Conservation (phyloP, 768 basidiomycete species). For the Xerocomellus chrysenteron region DNA sequence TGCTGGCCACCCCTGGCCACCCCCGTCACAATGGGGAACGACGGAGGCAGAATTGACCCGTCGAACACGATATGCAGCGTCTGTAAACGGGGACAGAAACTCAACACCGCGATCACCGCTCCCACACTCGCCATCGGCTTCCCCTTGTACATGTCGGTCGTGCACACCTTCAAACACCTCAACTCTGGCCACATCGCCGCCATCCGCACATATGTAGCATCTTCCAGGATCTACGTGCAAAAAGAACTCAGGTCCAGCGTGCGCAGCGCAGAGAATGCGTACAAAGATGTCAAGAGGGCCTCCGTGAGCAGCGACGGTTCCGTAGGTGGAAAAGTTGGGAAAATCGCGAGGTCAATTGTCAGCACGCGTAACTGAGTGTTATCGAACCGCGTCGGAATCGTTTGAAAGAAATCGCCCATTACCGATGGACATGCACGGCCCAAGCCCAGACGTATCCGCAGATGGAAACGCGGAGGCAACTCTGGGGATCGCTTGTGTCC, state of each 20-base stretch:
- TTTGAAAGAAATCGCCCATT: background rate
- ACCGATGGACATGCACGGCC: too few relatives aligned
- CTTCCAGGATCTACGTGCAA: conserved; percentile 6
- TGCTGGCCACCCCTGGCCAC: too few relatives aligned
- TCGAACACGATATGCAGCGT: conserved; percentile 17
- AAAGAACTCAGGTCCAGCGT: conserved; percentile 14
- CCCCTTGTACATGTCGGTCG: background rate
- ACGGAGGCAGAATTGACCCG: conserved; percentile 7
- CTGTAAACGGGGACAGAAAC: conserved; percentile 8
- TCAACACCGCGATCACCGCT: conserved; percentile 15
- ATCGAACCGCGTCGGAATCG: background rate
- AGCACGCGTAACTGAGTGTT: background rate
- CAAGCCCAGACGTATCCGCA: background rate
- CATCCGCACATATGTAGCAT: conserved; percentile 6
- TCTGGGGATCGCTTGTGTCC: too few relatives aligned
- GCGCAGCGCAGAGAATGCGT: conserved; percentile 5
- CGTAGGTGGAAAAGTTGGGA: too few relatives aligned
- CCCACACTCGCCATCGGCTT: conserved; percentile 11
- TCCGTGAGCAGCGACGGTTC: background rate
- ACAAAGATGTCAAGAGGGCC: conserved; percentile 1
- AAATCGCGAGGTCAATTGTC: background rate
- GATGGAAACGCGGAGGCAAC: too few relatives aligned
- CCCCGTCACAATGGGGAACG: too few relatives aligned
- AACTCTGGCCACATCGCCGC: conserved; percentile 12
- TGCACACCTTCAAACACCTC: conserved; percentile 12